Conservation (phyloP, 1,139 yeast species). For the Hanseniaspora gamundiae region DNA sequence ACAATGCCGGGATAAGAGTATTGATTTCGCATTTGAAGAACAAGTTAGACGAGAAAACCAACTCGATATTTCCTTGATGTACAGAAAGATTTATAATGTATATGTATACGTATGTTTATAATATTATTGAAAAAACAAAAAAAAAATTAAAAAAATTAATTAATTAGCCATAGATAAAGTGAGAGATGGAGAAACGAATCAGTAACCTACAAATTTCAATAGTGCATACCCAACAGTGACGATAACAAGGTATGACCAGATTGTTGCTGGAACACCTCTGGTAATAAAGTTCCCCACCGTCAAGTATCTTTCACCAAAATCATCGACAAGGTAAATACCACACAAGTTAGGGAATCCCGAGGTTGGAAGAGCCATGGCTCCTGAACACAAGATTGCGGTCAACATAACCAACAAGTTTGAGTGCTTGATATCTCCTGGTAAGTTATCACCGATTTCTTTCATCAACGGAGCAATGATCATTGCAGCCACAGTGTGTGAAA, state of each 20-base stretch:
- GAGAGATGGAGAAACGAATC: too few relatives aligned
- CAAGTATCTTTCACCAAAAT: conserved; percentile 74
- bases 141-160: neutral
- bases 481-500: conserved; percentile 93
- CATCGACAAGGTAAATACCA: conserved; percentile 86
- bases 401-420: conserved; percentile 62
- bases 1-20: conserved; percentile 64
- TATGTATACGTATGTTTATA: conserved; percentile 1
- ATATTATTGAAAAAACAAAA: neutral
- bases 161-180: too few relatives aligned
- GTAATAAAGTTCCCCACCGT: conserved; percentile 75
- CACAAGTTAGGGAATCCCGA: conserved; percentile 96
- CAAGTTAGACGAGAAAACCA: conserved; percentile 44
- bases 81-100: conserved; percentile 1
- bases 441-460: conserved; percentile 67
- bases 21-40: conserved; percentile 69
- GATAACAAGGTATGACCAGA: conserved; percentile 55
- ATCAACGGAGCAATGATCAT: conserved; percentile 80
- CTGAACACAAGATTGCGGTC: conserved; percentile 73
- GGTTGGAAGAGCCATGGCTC: conserved; percentile 94
- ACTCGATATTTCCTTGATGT: neutral
- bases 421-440: conserved; percentile 35
- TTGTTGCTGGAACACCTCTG: conserved; percentile 78
- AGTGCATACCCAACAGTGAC: conserved; percentile 71
- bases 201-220: conserved; percentile 46